A percentile compares a stretch with the other conserved stretches of the same genome.
Evolutionary conservation across 2,329 filamentous ascomycete genomes (phyloP).

Genomic region (Fusarium sp.): DNA sequence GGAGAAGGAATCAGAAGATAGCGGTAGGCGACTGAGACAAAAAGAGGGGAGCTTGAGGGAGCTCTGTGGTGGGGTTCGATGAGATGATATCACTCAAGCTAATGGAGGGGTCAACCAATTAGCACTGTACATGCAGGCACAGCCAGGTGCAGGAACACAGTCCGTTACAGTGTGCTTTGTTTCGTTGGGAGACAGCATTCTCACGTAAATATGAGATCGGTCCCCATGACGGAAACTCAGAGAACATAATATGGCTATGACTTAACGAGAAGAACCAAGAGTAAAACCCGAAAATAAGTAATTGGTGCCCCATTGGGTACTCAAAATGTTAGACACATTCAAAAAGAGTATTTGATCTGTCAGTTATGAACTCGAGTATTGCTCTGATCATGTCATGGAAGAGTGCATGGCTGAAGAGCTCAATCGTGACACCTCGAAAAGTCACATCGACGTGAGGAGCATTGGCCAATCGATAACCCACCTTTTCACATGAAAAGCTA

Average conservation of each 20-base stretch:
- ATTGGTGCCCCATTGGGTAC: neutral
- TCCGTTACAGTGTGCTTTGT: neutral
- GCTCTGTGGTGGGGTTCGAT: conserved; percentile 40
- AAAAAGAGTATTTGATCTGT: neutral
- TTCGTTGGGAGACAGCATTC: conserved; percentile 15
- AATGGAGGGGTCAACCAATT: conserved; percentile 41
- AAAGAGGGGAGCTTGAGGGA: conserved; percentile 44
- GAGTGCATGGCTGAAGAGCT: conserved; percentile 7
- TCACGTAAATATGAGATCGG: conserved; percentile 9
- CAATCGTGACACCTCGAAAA: neutral
- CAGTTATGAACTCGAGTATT: neutral
- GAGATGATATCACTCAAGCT: conserved; percentile 44
- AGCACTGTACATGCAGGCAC: conserved; percentile 27
- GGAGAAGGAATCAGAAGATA: conserved; percentile 15
- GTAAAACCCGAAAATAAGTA: no score
- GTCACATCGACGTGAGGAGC: neutral
- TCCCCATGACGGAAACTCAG: conserved; percentile 14
- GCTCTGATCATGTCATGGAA: neutral
- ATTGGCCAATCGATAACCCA: neutral
- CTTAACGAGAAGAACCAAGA: neutral
- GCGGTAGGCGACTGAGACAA: conserved; percentile 26
- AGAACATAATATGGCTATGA: neutral
- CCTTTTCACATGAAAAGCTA: neutral
- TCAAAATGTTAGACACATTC: neutral
- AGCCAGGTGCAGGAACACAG: conserved; percentile 1